These are phyloP conservation scores for Solanum arcanum DNA, from an alignment of 257 asterid species.

Conservation along the genomic window DNA sequence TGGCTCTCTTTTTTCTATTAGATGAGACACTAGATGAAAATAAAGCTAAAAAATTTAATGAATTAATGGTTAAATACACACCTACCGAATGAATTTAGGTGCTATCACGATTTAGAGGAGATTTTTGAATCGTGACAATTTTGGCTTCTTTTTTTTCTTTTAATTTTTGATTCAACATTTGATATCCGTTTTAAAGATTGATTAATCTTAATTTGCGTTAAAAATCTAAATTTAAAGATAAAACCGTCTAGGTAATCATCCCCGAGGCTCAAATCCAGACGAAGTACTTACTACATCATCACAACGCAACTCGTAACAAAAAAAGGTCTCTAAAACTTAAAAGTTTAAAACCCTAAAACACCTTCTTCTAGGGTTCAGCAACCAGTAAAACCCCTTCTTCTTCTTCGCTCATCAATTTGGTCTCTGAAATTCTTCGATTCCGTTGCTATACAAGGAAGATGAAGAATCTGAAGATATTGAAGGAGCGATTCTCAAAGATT, in stretches of 20 bases:
- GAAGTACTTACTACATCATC: not conserved
- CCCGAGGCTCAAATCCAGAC: not conserved
- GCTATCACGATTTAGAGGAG: not conserved
- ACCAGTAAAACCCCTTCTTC: not conserved
- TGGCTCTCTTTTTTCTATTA: not conserved
- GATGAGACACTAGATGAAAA: not conserved
- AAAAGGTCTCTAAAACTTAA: not conserved
- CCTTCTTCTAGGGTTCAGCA: not conserved
- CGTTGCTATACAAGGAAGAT: constrained; percentile 5
- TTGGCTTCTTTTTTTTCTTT: too few relatives aligned
- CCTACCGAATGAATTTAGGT: not conserved
- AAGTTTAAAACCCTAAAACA: not conserved
- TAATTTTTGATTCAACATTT: too few relatives aligned
- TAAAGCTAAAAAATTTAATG: too few relatives aligned
- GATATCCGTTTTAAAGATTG: accelerated
- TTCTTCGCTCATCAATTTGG: not conserved
- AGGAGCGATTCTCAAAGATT: constrained; percentile 36
- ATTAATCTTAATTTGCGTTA: not conserved
- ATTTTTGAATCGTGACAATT: not conserved
- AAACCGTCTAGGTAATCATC: too few relatives aligned
- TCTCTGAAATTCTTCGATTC: not conserved
- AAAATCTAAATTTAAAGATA: too few relatives aligned
- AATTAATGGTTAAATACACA: too few relatives aligned
- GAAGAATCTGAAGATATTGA: constrained; percentile 71
- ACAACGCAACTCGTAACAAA: not conserved